These are phyloP conservation scores for Albizia julibrissin DNA, from an alignment of 306 rosid genomes.

Conservation along the genomic window DNA sequence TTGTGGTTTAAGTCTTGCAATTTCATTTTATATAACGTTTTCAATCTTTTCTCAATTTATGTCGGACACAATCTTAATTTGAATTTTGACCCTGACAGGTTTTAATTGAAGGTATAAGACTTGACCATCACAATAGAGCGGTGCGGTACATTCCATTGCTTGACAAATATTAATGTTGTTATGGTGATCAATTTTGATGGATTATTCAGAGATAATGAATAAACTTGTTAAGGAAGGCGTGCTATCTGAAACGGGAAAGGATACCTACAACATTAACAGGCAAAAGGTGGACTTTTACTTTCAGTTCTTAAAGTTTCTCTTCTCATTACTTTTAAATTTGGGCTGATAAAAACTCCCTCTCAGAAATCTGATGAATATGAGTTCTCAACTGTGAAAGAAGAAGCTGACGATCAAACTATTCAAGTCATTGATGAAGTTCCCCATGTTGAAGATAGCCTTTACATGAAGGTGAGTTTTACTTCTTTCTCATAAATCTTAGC, in stretches of 20 bases:
- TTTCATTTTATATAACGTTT: not conserved
- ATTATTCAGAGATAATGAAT: conserved; percentile 68
- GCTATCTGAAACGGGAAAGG: conserved; percentile 64
- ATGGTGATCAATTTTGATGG: conserved; percentile 38
- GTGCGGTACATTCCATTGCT: conserved; percentile 17
- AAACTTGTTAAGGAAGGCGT: conserved; percentile 69
- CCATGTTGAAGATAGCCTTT: conserved; percentile 58
- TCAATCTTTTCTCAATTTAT: not conserved
- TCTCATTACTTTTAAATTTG: not conserved
- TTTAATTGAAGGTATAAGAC: conserved; percentile 70
- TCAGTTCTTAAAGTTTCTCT: conserved; percentile 4
- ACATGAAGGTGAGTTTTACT: conserved; percentile 65
- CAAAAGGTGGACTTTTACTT: conserved; percentile 55
- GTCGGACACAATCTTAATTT: conserved; percentile 28
- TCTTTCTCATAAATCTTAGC: conserved; percentile 13
- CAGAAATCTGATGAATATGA: conserved; percentile 73
- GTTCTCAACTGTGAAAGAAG: conserved; percentile 72
- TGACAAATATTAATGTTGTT: conserved; percentile 6
- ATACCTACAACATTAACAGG: conserved; percentile 59
- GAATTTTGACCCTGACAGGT: conserved; percentile 57
- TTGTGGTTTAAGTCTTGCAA: conserved; percentile 6
- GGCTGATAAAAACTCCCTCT: conserved; percentile 20
- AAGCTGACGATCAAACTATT: conserved; percentile 51
- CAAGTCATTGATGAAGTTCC: conserved; percentile 42
- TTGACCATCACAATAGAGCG: conserved; percentile 19